Conservation (phyloP, 306 rosid genomes). For the Leucaena leucocephala region DNA sequence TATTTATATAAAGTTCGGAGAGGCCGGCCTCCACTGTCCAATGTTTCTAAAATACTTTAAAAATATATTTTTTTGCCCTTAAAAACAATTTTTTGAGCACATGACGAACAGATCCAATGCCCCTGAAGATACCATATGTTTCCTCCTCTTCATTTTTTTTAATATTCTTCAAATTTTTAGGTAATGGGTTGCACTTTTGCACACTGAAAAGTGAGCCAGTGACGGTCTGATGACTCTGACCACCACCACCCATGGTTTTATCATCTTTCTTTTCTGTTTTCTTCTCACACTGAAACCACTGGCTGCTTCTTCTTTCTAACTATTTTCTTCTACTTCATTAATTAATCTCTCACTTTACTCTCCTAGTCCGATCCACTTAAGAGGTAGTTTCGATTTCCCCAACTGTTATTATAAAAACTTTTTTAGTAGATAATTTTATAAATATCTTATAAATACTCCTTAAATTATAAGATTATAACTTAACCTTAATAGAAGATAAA, state of each 20-base stretch:
- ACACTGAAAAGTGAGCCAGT: neutral
- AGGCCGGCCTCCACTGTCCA: too few species aligned
- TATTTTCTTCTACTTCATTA: neutral
- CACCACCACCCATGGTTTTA: slow-evolving; percentile 59
- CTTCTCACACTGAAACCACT: slow-evolving; percentile 37
- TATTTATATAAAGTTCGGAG: too few species aligned
- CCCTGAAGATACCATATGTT: neutral
- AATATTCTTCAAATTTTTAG: neutral
- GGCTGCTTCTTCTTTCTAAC: slow-evolving; percentile 32
- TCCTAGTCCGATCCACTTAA: too few species aligned
- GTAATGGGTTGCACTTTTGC: slow-evolving; percentile 20
- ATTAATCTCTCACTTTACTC: neutral
- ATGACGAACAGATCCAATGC: slow-evolving; percentile 23
- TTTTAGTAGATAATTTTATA: too few species aligned
- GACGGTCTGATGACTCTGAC: neutral
- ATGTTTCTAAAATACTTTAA: too few species aligned
- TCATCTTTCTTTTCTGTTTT: slow-evolving; percentile 18
- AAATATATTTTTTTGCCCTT: neutral
- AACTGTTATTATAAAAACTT: too few species aligned
- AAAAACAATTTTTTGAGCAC: neutral
- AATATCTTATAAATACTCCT: too few species aligned
- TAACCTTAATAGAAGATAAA: too few species aligned
- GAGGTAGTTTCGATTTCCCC: too few species aligned
- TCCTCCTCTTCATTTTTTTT: neutral
- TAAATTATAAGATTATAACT: too few species aligned